phyloP scores from a whole-genome alignment of 1,139 yeast species.

The Geotrichum fermentans region DNA sequence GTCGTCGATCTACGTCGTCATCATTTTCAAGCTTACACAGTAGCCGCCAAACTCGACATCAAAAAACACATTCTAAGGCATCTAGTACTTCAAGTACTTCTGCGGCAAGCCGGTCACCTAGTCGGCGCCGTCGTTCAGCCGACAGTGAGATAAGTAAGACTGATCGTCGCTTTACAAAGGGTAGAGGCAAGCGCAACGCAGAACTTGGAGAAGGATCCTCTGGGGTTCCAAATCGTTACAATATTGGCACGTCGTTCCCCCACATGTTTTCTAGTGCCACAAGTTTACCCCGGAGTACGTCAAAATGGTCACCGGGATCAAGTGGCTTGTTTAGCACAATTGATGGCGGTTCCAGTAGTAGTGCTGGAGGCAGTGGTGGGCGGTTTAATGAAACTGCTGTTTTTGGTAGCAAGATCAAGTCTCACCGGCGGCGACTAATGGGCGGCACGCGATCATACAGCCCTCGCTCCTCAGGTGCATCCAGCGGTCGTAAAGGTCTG shows the following conservation, averaged over 20 bases:
- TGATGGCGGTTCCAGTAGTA: conserved; percentile 6
- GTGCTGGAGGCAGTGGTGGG: conserved; percentile 9
- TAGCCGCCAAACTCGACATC: conserved; percentile 22
- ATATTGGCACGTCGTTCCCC: conserved; percentile 9
- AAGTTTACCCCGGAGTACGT: not conserved
- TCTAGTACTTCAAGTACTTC: conserved; percentile 35
- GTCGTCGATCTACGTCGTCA: conserved; percentile 35
- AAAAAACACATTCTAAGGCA: conserved; percentile 31
- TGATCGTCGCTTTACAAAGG: not conserved
- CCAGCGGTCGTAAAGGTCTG: conserved; percentile 14
- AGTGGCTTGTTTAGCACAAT: not conserved
- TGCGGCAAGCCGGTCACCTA: conserved; percentile 21
- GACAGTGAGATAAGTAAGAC: not conserved
- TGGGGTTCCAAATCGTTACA: not conserved
- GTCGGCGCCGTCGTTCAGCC: not conserved
- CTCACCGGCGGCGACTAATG: not conserved
- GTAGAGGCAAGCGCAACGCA: conserved; percentile 9
- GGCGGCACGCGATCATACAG: not conserved
- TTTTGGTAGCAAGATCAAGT: conserved; percentile 14
- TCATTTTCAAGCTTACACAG: conserved; percentile 33
- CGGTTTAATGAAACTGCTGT: conserved; percentile 29
- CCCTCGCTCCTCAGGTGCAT: not conserved
- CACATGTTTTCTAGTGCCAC: conserved; percentile 13
- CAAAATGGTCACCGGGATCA: conserved; percentile 6
- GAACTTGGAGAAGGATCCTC: not conserved